A percentile compares a stretch with the other conserved stretches of the same genome.
phyloP scores from a whole-genome alignment of 805 yeast species.

The Saccharomycopsis schoenii region DNA sequence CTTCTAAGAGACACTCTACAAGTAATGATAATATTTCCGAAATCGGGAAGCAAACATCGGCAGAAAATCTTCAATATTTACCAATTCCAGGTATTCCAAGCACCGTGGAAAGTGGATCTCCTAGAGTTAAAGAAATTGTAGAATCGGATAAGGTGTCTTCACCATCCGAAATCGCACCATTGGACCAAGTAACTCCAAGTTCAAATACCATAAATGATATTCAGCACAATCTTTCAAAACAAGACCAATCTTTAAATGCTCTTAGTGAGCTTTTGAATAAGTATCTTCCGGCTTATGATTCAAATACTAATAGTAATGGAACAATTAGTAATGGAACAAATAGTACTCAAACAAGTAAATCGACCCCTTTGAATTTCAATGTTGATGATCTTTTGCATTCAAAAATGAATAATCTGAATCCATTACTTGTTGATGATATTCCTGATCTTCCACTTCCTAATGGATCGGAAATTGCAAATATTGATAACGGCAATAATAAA shows the following conservation, averaged over 20 bases:
- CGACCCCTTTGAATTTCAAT: slow-evolving; percentile 6
- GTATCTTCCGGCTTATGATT: slow-evolving; percentile 7
- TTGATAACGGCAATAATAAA: background rate
- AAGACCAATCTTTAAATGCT: slow-evolving; percentile 15
- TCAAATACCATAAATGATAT: background rate
- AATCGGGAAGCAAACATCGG: background rate
- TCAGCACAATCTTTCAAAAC: slow-evolving; percentile 10
- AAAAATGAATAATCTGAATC: background rate
- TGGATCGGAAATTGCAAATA: background rate
- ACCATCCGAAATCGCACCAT: background rate
- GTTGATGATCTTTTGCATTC: slow-evolving; percentile 15
- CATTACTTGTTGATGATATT: background rate
- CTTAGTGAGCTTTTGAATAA: slow-evolving; percentile 13
- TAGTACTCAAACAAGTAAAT: background rate
- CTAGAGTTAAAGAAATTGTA: background rate
- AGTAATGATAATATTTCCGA: background rate
- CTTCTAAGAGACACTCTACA: background rate
- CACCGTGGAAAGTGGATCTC: background rate
- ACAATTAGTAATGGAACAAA: background rate
- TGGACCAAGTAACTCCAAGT: background rate
- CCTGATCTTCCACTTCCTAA: background rate
- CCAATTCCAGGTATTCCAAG: background rate
- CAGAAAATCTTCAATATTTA: background rate
- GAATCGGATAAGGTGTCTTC: background rate
- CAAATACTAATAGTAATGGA: slow-evolving; percentile 12